A percentile compares a stretch with the other conserved stretches of the same genome.
phyloP scores from a whole-genome alignment of 441 rosid species.

The Corymbia calophylla region DNA sequence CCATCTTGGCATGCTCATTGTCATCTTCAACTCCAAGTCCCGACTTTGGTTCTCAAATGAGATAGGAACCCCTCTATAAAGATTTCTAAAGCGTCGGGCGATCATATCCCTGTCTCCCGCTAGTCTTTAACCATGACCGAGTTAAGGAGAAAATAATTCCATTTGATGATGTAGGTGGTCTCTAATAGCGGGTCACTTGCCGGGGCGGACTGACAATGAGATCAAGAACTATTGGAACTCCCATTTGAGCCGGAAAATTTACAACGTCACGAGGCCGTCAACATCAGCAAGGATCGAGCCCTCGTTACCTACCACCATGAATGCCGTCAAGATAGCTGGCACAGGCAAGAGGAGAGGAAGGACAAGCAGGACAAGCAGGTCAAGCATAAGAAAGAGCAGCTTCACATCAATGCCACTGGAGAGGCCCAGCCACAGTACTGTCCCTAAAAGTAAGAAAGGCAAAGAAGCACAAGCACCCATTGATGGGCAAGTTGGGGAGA shows the following conservation, averaged over 20 bases:
- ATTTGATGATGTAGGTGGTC: slow-evolving; percentile 54
- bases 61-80: accelerated
- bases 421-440: not conserved
- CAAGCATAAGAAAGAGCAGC: slow-evolving; percentile 27
- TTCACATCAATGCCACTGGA: not conserved
- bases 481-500: not conserved
- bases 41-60: not conserved
- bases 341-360: slow-evolving; percentile 23
- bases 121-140: not conserved
- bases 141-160: not conserved
- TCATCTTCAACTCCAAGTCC: not conserved
- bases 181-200: slow-evolving; percentile 68
- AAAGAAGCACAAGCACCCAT: slow-evolving; percentile 9
- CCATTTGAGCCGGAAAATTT: slow-evolving; percentile 66
- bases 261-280: slow-evolving; percentile 16
- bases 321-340: slow-evolving; percentile 10
- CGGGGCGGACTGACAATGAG: slow-evolving; percentile 91
- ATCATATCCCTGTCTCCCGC: not conserved
- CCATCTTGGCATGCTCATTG: not conserved
- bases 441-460: not conserved
- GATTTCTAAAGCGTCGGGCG: not conserved
- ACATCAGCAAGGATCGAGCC: not conserved
- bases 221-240: slow-evolving; percentile 93
- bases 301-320: not conserved
- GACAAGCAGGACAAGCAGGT: slow-evolving; percentile 32